Evolutionary conservation across 1,139 yeast genomes (phyloP).

Genomic region (Kodamaea anthophila): DNA sequence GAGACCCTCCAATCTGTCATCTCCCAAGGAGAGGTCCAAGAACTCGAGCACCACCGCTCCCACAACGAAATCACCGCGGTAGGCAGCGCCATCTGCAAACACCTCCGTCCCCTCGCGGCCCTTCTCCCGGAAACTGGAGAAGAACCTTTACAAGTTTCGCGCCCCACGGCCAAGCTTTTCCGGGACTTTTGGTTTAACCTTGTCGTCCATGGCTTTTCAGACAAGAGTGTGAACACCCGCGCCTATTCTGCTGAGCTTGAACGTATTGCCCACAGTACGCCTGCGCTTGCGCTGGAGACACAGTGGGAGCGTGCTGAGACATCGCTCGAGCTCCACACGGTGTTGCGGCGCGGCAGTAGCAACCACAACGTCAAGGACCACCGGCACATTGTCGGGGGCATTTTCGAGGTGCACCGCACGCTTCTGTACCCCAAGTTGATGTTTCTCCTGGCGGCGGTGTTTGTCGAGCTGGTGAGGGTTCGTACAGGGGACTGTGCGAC

Average conservation of each 20-base stretch:
- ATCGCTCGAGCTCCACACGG: constrained; percentile 85
- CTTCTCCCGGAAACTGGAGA: constrained; percentile 56
- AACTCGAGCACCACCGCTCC: constrained; percentile 73
- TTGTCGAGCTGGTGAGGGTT: constrained; percentile 75
- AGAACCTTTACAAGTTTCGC: constrained; percentile 34
- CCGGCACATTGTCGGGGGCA: constrained; percentile 48
- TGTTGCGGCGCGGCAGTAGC: constrained; percentile 84
- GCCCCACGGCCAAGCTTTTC: constrained; percentile 51
- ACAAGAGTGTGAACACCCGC: constrained; percentile 50
- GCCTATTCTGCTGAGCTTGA: constrained; percentile 45
- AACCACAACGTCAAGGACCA: constrained; percentile 77
- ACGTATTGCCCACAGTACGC: constrained; percentile 79
- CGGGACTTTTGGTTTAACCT: constrained; percentile 92
- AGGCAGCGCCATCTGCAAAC: constrained; percentile 66
- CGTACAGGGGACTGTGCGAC: constrained; percentile 78
- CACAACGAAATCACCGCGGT: constrained; percentile 72
- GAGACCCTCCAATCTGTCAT: constrained; percentile 65
- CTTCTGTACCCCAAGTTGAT: constrained; percentile 76
- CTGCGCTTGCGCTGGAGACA: constrained; percentile 85
- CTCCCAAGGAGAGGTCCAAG: constrained; percentile 77
- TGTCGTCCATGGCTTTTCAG: constrained; percentile 83
- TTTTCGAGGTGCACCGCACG: constrained; percentile 46
- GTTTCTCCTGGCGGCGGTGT: constrained; percentile 79
- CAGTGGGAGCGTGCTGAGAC: constrained; percentile 88
- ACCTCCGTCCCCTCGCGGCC: constrained; percentile 69